Evolutionary conservation across 2,329 filamentous ascomycete species (phyloP).

Genomic region (Aurifilum marmelostoma): DNA sequence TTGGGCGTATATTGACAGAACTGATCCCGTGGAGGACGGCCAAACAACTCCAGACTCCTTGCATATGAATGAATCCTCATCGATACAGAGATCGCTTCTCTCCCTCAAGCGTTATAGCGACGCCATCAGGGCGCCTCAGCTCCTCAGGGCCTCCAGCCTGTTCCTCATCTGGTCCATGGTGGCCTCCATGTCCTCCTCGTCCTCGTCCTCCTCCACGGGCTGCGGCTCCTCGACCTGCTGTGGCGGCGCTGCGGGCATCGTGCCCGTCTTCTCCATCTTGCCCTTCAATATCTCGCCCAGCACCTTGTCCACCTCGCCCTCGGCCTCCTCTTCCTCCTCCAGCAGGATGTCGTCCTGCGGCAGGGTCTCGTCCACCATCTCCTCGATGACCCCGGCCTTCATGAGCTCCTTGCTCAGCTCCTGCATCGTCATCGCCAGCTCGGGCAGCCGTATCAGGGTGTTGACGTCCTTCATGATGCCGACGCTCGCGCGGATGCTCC

Average conservation of each 20-base stretch:
- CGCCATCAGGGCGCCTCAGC: constrained; percentile 50
- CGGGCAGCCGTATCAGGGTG: constrained; percentile 77
- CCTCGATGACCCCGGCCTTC: constrained; percentile 95
- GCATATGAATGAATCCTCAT: constrained; percentile 24
- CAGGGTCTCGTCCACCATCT: constrained; percentile 88
- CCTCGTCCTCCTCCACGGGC: constrained; percentile 65
- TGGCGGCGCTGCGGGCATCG: constrained; percentile 59
- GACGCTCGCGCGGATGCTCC: constrained; percentile 81
- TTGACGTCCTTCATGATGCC: constrained; percentile 99
- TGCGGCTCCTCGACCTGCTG: constrained; percentile 54
- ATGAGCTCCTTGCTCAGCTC: constrained; percentile 86
- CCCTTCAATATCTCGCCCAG: constrained; percentile 89
- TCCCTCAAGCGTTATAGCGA: neutral
- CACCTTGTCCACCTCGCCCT: constrained; percentile 88
- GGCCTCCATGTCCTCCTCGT: constrained; percentile 84
- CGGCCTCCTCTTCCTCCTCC: constrained; percentile 73
- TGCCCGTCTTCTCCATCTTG: constrained; percentile 68
- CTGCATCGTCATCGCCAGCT: constrained; percentile 86
- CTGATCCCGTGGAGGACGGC: constrained; percentile 12
- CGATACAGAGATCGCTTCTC: constrained; percentile 2
- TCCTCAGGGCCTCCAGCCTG: constrained; percentile 86
- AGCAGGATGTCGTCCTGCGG: constrained; percentile 74
- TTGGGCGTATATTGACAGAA: constrained; percentile 17
- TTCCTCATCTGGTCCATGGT: constrained; percentile 95
- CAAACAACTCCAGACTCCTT: constrained; percentile 28